Evolutionary conservation across 306 rosid species (phyloP), one percentile per base, ranked within the genome.

Genomic region (Erythrophleum fordii): DNA sequence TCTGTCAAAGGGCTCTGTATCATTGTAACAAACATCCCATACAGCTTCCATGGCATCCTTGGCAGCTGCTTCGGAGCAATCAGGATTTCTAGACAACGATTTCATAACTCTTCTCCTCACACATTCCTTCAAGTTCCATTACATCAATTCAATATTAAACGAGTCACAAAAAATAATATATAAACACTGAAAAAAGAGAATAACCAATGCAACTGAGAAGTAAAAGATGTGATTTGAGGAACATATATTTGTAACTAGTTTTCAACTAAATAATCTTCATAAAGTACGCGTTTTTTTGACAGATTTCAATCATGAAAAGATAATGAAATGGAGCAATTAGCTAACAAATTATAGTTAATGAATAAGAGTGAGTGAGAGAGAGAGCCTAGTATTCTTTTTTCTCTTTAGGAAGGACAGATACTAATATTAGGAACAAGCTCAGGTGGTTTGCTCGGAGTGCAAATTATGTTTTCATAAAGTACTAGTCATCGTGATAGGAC

Each of bases 1-100:
- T 85, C 88, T 86, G 68, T 92, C 93, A 59, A 91, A 94, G 53
- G 97, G 98, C 64, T 85, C 49, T 2, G 94, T 91, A 76, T 94
- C 98, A 59, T 92, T 92, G 75, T 92, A 94, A 81, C 98, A 92
- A 77, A 79, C 79, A 81, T 94, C 97, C 98, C 97, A 94, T 25
- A 91, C 94, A 45, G 91, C 90, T 80, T 94, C 98, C 97, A 92
- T 85, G 78, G 92, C 91, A 75, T 93, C 92, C 85, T 89, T 95
- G 48, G 93, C 91, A 45, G 87, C 86, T 34, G 84, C 77, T 58
- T 85, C 89, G 41, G 90, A 78, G 87, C 97, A 91, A 81, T 34
- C 77, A 2, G 98, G 97, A 78, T 87, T 91, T 20, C 77, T 59
- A 23, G 80, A 48, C 79, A 95, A 73, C 14, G 97, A 93, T 83